Base-by-base conservation (phyloP, 2,329 filamentous ascomycete genomes). In the Paraconiothyrium brasiliense region DNA sequence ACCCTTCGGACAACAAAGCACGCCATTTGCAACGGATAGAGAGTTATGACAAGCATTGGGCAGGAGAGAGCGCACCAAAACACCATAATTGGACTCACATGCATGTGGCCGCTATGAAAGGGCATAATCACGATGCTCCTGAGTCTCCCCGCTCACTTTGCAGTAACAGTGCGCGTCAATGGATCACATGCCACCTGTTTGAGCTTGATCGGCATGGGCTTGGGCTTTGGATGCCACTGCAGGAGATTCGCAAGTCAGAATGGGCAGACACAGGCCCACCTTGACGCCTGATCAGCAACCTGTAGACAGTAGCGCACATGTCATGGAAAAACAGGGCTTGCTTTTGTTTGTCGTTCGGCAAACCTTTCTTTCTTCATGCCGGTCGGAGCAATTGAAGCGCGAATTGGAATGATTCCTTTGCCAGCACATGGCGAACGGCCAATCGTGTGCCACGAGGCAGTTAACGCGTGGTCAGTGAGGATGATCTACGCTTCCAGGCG, bases 401-500 rank as follows among this genome's bases (percentile, higher is more conserved):
- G 13, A 30, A n/a, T 41, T 30, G 35, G 22, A 24, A 24, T 16
- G 13, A n/a, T 37, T 27, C 20, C 13, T 41, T 8, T 16, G 16
- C 8, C n/a, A 3, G 48, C 9, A 30, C 11, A 16, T 35, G 48
- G 27, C 22, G n/a, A 37, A 13, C 22, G 14, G 37, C 35, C 51
- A 43, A 37, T 32, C 9, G n/a, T 44, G 32, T 44, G 37, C 35
- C 44, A 34, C 39, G 34, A 52, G 54, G 32, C 34, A 60, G 24
- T 59, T 64, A 66, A 59, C 49, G 57, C 37, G 54, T 64, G 64
- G 64, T 64, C 64, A 63, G 63, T 66, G 60, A 57, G 61, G 8
- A 22, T 50, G 60, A 62, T 57, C 51, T 52, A 54, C 52, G 46
- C 63, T 2, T 61, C 57, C 27, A 30, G 56, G 55, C 59, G 48